Evolutionary conservation across 2,329 filamentous ascomycete genomes (phyloP), one percentile per base, ranked within the genome.

Genomic region (Stagonosporopsis tanaceti): DNA sequence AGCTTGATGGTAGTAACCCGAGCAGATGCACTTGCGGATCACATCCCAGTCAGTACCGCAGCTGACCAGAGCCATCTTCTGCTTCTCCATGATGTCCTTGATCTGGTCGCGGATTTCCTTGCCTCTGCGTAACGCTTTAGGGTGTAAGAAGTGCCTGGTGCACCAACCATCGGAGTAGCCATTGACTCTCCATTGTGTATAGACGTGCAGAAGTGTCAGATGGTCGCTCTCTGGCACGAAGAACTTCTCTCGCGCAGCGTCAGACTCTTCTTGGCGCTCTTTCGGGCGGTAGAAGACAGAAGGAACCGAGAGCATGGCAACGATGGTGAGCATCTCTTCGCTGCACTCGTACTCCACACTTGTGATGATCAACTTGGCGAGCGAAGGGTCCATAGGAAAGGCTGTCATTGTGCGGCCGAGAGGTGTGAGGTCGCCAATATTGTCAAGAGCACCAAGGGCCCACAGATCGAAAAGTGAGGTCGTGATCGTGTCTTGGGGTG

Each of bases 191-290:
- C 95, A 99, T 73, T 97, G 94, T 7, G 89, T 89, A 78, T 96
- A 99, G 1, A 99, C 95, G 71, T 98, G 93, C 3, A 99, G 86
- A 40, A 97, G 90, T 0, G 95, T 99, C 38, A 99, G 82, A 74
- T 99, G 95, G 75, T 99, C 95, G 1, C 93, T 97, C 77, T 99
- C 95, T 27, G 95, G 93, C 7, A 99, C 95, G 79, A 97, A 98
- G 78, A 99, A 99, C 76, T 98, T 98, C 75, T 99, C 95, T 27
- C 94, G 88, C 32, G 95, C 93, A 0, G 93, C 89, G 70, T 99
- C 95, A 6, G 94, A 95, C 79, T 99, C 95, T 72, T 99, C 95
- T 70, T 97, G 91, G 1, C 95, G 89, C 77, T 99, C 96, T 74
- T 96, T 97, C 3, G 95, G 95, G 6, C 96, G 87, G 79, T 97